Base-by-base conservation (phyloP, 2,329 filamentous ascomycete genomes). In the Xylariaceae sp. region DNA sequence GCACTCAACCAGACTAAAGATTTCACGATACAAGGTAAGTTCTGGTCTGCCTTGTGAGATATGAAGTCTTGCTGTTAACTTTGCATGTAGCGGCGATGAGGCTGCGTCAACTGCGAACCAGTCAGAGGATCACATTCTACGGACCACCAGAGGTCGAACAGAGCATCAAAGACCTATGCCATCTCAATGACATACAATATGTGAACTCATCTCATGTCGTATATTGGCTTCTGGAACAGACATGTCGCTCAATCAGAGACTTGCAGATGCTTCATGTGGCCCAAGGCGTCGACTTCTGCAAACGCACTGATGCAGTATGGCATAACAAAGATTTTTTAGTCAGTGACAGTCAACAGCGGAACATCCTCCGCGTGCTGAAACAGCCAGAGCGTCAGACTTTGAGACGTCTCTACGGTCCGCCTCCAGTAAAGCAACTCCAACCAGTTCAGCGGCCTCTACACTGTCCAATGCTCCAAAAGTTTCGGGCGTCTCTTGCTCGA, bases 141-240 rank as follows among this genome's bases (percentile, higher is more conserved):
- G 75, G 78, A 0, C 81, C 83, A 0, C 79, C 78, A 0, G 83
- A 87, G 57, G 83, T 87, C 0, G 73, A 85, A 34, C 78, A 81
- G 31, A 83, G 78, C 53, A 84, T 88, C 22, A 55, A 76, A 0
- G 78, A 83, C 52, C 49, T 76, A 0, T 63, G 69, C 10, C 51
- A 63, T 0, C 71, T 73, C 43, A 45, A 31, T 0, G 6, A n/a
- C 0, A 36, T 41, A 0, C 59, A 66, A 6, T n/a, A 5, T 1
- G 47, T 77, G 1, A 66, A 77, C 47, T 82, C 80, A 0, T 61
- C 63, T 2, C 73, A 83, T 50, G 78, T 84, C n/a, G 9, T 67
- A 1, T 59, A 63, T 3, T 88, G 85, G 85, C 73, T 88, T 0
- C 70, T 88, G 0, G 74, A 84, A 42, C 80, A 87, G 49, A 86